Conservation (phyloP, 2,329 filamentous ascomycete species). For the Metarhizium brunneum region DNA sequence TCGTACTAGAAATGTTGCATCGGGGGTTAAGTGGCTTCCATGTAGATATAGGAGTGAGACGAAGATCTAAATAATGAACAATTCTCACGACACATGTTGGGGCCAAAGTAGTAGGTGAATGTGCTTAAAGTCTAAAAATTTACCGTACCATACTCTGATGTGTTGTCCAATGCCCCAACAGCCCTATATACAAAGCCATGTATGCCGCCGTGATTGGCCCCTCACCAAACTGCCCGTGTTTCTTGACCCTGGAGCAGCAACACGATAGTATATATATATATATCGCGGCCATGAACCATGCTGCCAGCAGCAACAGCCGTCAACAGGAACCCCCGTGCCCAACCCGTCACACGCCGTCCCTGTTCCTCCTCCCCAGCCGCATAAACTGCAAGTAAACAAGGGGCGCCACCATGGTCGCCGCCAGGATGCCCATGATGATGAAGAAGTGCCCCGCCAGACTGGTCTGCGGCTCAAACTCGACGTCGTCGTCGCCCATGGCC, state of each 20-base stretch:
- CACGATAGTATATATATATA: background rate
- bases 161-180: too few relatives aligned
- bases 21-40: conserved; percentile 2
- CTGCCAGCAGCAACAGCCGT: background rate
- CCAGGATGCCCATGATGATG: conserved; percentile 37
- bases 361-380: conserved; percentile 21
- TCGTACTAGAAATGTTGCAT: conserved; percentile 18
- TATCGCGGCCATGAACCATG: too few relatives aligned
- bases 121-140: background rate
- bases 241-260: too few relatives aligned
- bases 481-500: conserved; percentile 29
- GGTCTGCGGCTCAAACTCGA: conserved; percentile 32
- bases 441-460: conserved; percentile 37
- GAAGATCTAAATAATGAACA: conserved; percentile 5
- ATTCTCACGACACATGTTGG: conserved; percentile 1
- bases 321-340: background rate
- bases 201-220: too few relatives aligned
- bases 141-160: background rate
- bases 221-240: background rate
- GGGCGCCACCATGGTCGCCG: conserved; percentile 36
- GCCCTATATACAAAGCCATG: too few relatives aligned
- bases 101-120: background rate
- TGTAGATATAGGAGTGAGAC: conserved; percentile 11
- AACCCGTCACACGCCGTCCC: conserved; percentile 9
- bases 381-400: conserved; percentile 29